phyloP scores from a whole-genome alignment of 2,329 filamentous ascomycete species.

The Verticillium albo-atrum region DNA sequence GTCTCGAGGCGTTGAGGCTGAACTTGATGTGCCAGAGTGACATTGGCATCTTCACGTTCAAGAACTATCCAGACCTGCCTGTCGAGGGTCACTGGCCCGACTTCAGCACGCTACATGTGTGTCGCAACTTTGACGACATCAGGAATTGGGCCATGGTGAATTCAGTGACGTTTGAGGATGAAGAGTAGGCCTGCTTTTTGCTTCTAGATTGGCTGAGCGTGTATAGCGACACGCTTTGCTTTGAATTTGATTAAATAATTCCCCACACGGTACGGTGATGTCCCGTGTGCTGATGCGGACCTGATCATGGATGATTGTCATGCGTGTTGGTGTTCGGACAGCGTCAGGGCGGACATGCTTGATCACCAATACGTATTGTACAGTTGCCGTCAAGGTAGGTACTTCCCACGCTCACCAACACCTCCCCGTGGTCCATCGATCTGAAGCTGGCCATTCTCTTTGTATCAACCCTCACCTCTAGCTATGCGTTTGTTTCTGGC shows the following conservation, averaged over 20 bases:
- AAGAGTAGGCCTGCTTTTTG: slow-evolving; percentile 18
- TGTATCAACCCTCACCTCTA: background rate
- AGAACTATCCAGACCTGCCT: slow-evolving; percentile 38
- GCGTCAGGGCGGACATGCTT: too few relatives aligned
- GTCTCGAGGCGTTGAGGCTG: slow-evolving; percentile 47
- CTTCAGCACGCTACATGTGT: slow-evolving; percentile 48
- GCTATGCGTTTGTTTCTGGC: background rate
- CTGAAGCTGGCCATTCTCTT: too few relatives aligned
- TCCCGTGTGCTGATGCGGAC: background rate
- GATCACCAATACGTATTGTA: too few relatives aligned
- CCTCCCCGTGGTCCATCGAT: too few relatives aligned
- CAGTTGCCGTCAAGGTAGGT: too few relatives aligned
- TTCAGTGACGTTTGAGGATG: slow-evolving; percentile 42
- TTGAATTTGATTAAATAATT: background rate
- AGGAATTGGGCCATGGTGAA: slow-evolving; percentile 48
- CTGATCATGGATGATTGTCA: too few relatives aligned
- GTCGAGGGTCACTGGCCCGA: slow-evolving; percentile 49
- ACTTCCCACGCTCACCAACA: too few relatives aligned
- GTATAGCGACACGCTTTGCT: background rate
- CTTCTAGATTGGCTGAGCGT: background rate
- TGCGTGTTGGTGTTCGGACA: too few relatives aligned
- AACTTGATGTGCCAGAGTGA: slow-evolving; percentile 53
- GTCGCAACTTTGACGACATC: slow-evolving; percentile 48
- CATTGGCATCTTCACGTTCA: slow-evolving; percentile 50
- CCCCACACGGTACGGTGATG: background rate